Evolutionary conservation across 2,329 filamentous ascomycete species (phyloP).

Genomic region (Colletotrichum coccodes): DNA sequence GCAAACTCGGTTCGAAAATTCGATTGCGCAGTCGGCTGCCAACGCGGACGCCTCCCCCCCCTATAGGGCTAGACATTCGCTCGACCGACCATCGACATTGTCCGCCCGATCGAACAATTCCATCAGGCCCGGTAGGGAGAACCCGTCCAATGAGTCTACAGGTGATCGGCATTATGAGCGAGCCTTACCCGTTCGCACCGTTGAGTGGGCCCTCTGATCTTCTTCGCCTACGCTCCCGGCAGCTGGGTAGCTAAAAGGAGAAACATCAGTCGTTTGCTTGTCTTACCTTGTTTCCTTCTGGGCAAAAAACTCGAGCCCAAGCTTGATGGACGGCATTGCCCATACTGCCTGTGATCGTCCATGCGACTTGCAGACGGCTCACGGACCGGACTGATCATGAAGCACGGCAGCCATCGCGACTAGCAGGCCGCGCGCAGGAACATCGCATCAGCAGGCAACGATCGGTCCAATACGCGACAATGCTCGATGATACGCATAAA

Average conservation of each 20-base stretch:
- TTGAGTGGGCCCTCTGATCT: background rate
- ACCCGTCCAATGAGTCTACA: background rate
- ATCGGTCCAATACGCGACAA: background rate
- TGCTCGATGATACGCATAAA: background rate
- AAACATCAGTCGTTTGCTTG: background rate
- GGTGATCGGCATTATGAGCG: background rate
- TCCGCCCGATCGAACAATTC: constrained; percentile 11
- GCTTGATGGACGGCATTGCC: background rate
- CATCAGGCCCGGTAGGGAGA: background rate
- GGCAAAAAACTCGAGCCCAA: background rate
- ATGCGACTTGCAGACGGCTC: background rate
- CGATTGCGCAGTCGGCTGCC: background rate
- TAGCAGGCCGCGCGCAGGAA: background rate
- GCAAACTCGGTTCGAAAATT: background rate
- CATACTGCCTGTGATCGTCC: background rate
- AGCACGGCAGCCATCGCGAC: background rate
- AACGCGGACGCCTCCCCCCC: background rate
- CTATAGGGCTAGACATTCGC: background rate
- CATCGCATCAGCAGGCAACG: background rate
- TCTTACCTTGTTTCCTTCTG: background rate
- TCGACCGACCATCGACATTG: background rate
- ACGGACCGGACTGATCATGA: background rate
- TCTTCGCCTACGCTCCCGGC: background rate
- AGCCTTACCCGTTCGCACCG: constrained; percentile 12
- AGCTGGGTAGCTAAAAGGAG: background rate